Base-by-base conservation (phyloP, 306 rosid genomes). In the Casuarina cunninghamiana region DNA sequence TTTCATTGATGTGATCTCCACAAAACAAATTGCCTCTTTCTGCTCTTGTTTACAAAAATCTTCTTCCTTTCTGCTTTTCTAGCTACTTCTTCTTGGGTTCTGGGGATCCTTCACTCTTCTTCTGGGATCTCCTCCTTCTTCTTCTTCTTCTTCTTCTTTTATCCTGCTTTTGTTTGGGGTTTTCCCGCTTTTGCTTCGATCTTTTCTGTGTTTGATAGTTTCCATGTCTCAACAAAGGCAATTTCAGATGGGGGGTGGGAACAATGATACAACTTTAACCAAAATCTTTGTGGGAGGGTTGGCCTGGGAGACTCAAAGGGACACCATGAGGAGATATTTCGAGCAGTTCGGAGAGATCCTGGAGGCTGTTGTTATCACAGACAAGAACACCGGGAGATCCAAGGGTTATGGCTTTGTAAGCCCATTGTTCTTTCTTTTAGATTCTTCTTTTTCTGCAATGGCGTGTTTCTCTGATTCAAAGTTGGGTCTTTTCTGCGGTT, bases 391-490 rank as follows among this genome's bases (percentile, higher is more conserved):
- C 50, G 98, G 98, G 71, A 92, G 98, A 89, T 94, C 97, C 89
- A 94, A 94, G 83, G 98, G 98, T 42, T 94, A 94, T 67, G 98
- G 98, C 79, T 94, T 94, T 89, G 98, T 94, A 94, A 86, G 93
- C 69, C n/a, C 72, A 54, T 69, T 85, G 77, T 16, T 32, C 65
- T 69, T 71, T 26, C 61, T 42, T 0, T 78, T 32, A 60, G 26
- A 13, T 51, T 37, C 39, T 48, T 71, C 9, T 62, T 66, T 26
- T 17, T 69, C 17, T 77, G 39, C 35, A 53, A 62, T 69, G 50
- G 35, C 51, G 32, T 78, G 58, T 71, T 44, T 57, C 51, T 80
- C 1, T 82, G 83, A 82, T 82, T 71, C 58, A 58, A 75, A 45
- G 66, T 42, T 11, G 75, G 41, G 51, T 77, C 38, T 16, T 61